Evolutionary conservation across 2,329 filamentous ascomycete species (phyloP), one percentile per base, ranked within the genome.

Genomic region (Fusarium compactum): DNA sequence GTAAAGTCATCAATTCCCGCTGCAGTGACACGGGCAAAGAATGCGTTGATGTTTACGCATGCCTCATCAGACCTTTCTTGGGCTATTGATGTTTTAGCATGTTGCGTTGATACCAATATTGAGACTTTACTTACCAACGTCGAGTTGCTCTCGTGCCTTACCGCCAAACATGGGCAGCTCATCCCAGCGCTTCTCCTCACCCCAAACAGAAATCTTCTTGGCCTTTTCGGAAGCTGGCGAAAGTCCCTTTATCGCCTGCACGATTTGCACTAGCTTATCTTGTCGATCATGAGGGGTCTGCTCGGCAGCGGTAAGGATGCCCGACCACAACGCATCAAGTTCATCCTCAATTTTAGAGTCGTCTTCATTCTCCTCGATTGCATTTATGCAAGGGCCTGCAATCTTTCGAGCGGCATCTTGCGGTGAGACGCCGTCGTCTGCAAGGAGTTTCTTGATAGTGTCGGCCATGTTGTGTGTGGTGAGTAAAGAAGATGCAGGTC

Each of bases 251-350:
- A 74, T 74, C 20, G 62, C 61, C 16, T 56, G 69, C 56, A 74
- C 18, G 40, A 72, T 52, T 32, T 69, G 61, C 30, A 74, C 71
- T 43, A 74, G 63, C 47, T 71, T 73, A 30, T 51, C 63, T 50
- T 74, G 71, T 59, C 70, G 52, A 45, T 61, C 58, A n/a, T 71
- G 67, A 12, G 71, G 54, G 44, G 58, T 74, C 51, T 74, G 47
- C 57, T 73, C 58, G 20, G 67, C 71, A 27, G 63, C 67, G 48
- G 50, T 62, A 48, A 74, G 56, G 24, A 74, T 27, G 11, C n/a
- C 50, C 3, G 43, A 55, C 71, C 71, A 74, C 8, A 74, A 24
- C 7, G 20, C 6, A 16, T 67, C 7, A 22, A 74, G 62, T 24
- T 69, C 45, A 4, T 63, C 29, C 22, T 74, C 69, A 8, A 65